Percentiles rank a stretch among this genome's conserved stretches.
Conservation (phyloP, 495 filamentous ascomycete species). For the Lophiostoma macrostomum region DNA sequence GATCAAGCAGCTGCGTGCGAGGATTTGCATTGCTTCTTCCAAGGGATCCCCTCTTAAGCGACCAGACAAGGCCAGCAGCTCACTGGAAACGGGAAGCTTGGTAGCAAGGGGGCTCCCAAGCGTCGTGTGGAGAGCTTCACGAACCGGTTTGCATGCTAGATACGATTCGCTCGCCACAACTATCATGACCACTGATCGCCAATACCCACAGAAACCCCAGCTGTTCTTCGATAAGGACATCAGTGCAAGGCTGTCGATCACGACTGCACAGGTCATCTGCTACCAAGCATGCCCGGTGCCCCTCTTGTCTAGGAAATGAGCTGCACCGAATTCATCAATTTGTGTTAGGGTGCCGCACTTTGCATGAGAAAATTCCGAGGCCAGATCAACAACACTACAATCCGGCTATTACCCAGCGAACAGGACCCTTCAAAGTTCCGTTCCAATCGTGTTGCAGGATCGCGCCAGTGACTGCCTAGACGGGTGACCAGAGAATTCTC, state of each 20-base stretch:
- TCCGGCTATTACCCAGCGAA: slow-evolving; percentile 15
- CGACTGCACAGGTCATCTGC: slow-evolving; percentile 17
- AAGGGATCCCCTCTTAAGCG: too few species aligned
- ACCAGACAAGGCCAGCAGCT: too few species aligned
- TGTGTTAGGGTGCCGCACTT: not conserved
- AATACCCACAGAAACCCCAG: not conserved
- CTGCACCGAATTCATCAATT: slow-evolving; percentile 6
- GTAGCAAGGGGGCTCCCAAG: too few species aligned
- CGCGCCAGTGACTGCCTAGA: slow-evolving; percentile 4
- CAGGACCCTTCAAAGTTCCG: not conserved
- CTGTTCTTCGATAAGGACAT: slow-evolving; percentile 16
- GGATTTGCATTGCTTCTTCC: too few species aligned
- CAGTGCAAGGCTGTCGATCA: slow-evolving; percentile 20
- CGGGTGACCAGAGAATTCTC: slow-evolving; percentile 11
- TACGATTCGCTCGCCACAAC: too few species aligned
- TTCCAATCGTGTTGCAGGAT: too few species aligned
- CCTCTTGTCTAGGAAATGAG: slow-evolving; percentile 7
- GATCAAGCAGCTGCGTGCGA: too few species aligned
- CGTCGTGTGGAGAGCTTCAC: too few species aligned
- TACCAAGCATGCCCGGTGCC: not conserved
- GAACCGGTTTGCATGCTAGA: too few species aligned
- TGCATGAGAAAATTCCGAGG: slow-evolving; percentile 17
- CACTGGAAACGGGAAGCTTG: too few species aligned
- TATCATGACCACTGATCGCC: not conserved
- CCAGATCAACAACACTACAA: slow-evolving; percentile 10